phyloP scores from a whole-genome alignment of 208 protist species.

The Trichomonas tenax region DNA sequence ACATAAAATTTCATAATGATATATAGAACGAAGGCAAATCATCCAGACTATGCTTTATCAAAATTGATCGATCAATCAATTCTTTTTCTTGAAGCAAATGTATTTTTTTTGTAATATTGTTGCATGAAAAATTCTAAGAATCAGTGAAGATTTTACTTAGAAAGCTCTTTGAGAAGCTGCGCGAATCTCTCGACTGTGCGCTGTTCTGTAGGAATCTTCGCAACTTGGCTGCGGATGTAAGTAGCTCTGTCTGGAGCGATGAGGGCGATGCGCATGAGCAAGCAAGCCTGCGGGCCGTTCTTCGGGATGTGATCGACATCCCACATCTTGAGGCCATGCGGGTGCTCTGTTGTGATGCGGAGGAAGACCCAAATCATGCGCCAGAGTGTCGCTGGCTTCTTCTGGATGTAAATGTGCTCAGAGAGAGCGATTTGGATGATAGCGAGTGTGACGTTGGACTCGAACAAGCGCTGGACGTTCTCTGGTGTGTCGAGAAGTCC shows the following conservation, averaged over 20 bases:
- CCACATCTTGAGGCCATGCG: not conserved
- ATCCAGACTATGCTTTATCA: no score
- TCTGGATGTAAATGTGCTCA: not conserved
- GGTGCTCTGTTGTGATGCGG: not conserved
- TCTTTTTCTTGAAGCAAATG: no score
- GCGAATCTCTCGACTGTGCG: not conserved
- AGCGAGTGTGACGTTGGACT: not conserved
- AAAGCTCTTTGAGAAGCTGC: not conserved
- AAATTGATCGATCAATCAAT: no score
- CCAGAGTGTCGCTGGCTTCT: not conserved
- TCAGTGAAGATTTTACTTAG: no score
- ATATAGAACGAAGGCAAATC: no score
- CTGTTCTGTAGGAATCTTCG: not conserved
- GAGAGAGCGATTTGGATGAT: not conserved
- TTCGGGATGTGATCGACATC: not conserved
- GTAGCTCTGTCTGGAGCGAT: not conserved
- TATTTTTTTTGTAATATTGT: no score
- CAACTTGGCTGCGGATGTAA: not conserved
- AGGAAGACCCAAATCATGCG: not conserved
- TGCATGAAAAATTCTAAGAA: no score
- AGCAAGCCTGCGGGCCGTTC: not conserved
- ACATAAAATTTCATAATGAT: no score
- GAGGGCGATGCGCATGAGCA: not conserved
- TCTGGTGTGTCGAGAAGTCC: not conserved
- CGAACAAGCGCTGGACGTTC: not conserved